phyloP scores from a whole-genome alignment of 306 rosid genomes.

The Pachyrhizus erosus region DNA sequence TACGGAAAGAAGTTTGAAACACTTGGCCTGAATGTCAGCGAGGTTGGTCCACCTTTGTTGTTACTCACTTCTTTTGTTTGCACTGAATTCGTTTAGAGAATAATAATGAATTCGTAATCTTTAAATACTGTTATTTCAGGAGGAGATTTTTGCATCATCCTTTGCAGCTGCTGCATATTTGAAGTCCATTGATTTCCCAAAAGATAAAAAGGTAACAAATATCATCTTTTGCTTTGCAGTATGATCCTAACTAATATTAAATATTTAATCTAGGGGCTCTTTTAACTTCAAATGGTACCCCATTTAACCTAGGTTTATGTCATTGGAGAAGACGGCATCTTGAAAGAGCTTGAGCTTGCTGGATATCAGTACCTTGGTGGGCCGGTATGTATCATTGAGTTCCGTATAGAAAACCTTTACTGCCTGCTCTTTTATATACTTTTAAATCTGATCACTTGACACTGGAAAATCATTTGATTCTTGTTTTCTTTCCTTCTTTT shows the following conservation, averaged over 20 bases:
- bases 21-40: slow-evolving; percentile 84
- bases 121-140: slow-evolving; percentile 59
- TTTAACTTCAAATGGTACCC: slow-evolving; percentile 9
- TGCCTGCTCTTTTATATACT: slow-evolving; percentile 20
- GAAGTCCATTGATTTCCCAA: slow-evolving; percentile 88
- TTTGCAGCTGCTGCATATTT: slow-evolving; percentile 98
- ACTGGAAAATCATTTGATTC: slow-evolving; percentile 14
- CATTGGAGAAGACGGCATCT: slow-evolving; percentile 97
- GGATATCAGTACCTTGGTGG: slow-evolving; percentile 97
- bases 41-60: slow-evolving; percentile 59
- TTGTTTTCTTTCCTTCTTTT: not conserved
- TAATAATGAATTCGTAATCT: not conserved
- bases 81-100: slow-evolving; percentile 18
- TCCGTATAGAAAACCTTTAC: not conserved
- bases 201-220: slow-evolving; percentile 80
- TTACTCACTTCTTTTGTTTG: slow-evolving; percentile 12
- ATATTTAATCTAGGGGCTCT: not conserved
- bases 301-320: slow-evolving; percentile 73
- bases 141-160: slow-evolving; percentile 98
- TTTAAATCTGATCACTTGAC: slow-evolving; percentile 17
- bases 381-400: slow-evolving; percentile 64
- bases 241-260: slow-evolving; percentile 17
- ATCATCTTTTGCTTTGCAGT: not conserved
- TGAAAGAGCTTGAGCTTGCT: slow-evolving; percentile 98
- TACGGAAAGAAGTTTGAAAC: slow-evolving; percentile 98